These are phyloP conservation scores for Teunomyces aglyptinius DNA, from an alignment of 805 yeast genomes.

Conservation along the genomic window DNA sequence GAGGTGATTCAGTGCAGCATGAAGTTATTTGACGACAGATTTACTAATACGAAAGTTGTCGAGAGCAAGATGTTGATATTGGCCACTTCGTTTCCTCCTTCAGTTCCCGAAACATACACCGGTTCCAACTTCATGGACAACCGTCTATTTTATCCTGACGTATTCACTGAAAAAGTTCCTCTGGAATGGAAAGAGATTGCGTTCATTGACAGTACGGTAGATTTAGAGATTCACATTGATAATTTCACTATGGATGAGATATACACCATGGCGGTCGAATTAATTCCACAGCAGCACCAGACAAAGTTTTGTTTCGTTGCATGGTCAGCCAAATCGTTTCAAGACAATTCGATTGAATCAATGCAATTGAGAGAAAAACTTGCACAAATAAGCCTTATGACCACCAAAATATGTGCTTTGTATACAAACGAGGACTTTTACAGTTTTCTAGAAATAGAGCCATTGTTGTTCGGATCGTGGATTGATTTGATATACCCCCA, in stretches of 20 bases:
- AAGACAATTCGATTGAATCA: not conserved
- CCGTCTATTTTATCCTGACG: not conserved
- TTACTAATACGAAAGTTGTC: too few species aligned
- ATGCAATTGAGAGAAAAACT: not conserved
- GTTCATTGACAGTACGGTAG: not conserved
- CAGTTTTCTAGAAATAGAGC: not conserved
- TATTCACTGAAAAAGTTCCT: not conserved
- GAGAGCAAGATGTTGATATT: not conserved
- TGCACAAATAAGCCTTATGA: not conserved
- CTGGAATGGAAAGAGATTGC: not conserved
- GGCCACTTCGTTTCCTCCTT: not conserved
- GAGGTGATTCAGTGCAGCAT: too few species aligned
- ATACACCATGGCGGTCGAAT: not conserved
- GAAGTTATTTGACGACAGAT: too few species aligned
- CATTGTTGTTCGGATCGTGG: not conserved
- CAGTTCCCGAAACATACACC: not conserved
- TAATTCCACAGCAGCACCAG: too few species aligned
- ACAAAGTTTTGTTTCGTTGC: not conserved
- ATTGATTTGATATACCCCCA: not conserved
- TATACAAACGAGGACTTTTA: not conserved
- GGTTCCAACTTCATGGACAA: not conserved
- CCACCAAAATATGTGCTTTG: not conserved
- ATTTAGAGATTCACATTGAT: not conserved
- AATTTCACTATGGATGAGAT: not conserved
- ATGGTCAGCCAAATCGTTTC: not conserved